Evolutionary conservation across 345 rosid species (phyloP).

Genomic region (Gossypium australe): DNA sequence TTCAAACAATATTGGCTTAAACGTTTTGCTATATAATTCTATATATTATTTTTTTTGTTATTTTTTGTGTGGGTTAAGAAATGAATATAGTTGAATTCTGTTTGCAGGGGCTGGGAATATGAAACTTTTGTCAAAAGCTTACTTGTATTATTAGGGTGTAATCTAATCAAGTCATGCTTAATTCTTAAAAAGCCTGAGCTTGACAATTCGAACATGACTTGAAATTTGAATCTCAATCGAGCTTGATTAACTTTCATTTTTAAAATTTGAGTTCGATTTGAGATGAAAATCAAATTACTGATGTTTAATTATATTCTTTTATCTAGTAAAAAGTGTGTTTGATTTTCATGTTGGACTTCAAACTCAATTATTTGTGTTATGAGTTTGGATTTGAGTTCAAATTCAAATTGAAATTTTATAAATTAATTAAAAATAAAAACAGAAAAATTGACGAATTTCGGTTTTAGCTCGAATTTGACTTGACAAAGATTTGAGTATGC

Average conservation of each 20-base stretch:
- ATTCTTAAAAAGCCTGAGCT: background rate
- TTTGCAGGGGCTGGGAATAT: background rate
- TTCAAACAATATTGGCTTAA: background rate
- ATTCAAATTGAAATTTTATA: too few species aligned
- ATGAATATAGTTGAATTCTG: background rate
- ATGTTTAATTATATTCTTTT: background rate
- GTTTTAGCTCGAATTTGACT: too few species aligned
- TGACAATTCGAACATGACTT: background rate
- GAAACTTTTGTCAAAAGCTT: slow-evolving; percentile 7
- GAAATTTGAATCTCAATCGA: background rate
- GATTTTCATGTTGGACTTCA: too few species aligned
- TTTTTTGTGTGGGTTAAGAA: background rate
- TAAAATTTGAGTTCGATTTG: background rate
- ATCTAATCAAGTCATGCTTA: background rate
- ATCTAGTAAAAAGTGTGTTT: too few species aligned
- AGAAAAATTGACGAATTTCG: too few species aligned
- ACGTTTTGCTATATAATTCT: background rate
- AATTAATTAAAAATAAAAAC: too few species aligned
- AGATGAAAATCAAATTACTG: background rate
- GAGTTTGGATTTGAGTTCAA: too few species aligned
- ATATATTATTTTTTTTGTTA: background rate
- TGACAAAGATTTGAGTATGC: too few species aligned
- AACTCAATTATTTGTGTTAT: too few species aligned
- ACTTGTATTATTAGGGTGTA: background rate
- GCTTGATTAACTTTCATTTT: background rate